Evolutionary conservation across 495 filamentous ascomycete genomes (phyloP), one percentile per base, ranked within the genome.

Genomic region (Parathielavia appendiculata): DNA sequence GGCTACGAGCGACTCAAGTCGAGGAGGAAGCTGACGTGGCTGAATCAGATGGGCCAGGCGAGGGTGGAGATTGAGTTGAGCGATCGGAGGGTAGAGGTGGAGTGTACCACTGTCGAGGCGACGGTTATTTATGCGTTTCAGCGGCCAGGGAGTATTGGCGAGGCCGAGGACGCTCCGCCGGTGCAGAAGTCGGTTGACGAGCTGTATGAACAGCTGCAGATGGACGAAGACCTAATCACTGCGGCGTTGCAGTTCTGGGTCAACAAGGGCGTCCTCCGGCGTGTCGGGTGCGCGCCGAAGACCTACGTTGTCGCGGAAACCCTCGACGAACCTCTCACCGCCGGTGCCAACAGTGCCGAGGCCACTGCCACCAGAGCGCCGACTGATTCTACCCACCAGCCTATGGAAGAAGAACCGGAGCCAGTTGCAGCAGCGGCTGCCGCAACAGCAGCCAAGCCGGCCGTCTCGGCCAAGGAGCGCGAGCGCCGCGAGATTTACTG

Each of bases 101-200:
- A 93, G 55, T 90, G 92, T 13, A 84, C 81, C 51, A 89, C 90
- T 0, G 95, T 89, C 79, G 88, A 96, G 73, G 93, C 93, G 30
- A 90, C 86, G 19, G 87, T 97, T 19, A 90, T 98, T 58, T 83
- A 91, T 65, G 88, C 88, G 8, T 97, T 98, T 65, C 81, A 90
- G 54, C 75, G 75, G 17, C 67, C 72, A 14, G 69, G 72, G 16
- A 65, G 63, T 0, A 66, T 67, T 17, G 41, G 39, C 2, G 44
- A 41, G 17, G 12, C 9, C n/a, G 63, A 45, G 16, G 58, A 54
- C 46, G 47, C 61, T 16, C 58, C 64, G 9, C 63, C 78, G 0
- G 71, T 76, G 17, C 77, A 75, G 11, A 79, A 77, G 63, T 83
- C 82, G 1, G 77, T 89, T 3, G 66, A 78, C 0, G 77, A 87